Evolutionary conservation across 2,329 filamentous ascomycete species (phyloP), one percentile per base, ranked within the genome.

Genomic region (Beauveria pseudobassiana): DNA sequence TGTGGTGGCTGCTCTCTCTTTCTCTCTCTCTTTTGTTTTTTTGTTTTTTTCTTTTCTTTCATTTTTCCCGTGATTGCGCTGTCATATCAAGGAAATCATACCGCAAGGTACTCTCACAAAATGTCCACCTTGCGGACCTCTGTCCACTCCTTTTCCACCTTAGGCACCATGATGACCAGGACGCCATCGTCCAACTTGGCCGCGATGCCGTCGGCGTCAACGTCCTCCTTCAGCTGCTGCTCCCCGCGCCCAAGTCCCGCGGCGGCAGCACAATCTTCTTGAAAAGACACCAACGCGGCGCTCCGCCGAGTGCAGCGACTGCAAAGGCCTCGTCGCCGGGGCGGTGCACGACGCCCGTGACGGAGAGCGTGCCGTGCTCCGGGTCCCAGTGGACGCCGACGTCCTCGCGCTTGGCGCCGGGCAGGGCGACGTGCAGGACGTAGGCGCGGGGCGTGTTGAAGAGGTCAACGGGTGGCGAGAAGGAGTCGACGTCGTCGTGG

Each of bases 101-200:
- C 9, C 26, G 5, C 26, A 24, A 22, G 9, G 22, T 40, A 7
- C 2, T 14, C 48, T 70, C 74, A 83, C 67, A 82, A 73, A 64
- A 87, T 81, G 61, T 87, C 82, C 46, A 87, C 80, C 72, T 82
- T 82, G 69, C 78, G 80, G 63, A 87, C 78, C 68, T 86, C 82
- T 66, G 85, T 88, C 78, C 85, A 86, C 66, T 85, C 85, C 73
- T 80, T 83, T 70, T 88, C 85, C 8, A 83, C 69, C 78, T 91
- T 93, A 8, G 89, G 89, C 1, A 96, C 84, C n/a, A 83, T 86
- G n/a, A 96, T 80, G 42, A 87, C 78, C 66, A 96, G 73, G 1
- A 96, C 77, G 5, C 91, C 91, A 70, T 95, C 88, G 72, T 91
- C 88, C 75, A 96, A 80, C 75, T 86, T 91, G 3, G 90, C 90